Evolutionary conservation across 768 basidiomycete genomes (phyloP).

Genomic region (Pleurotus salmoneostramineus): DNA sequence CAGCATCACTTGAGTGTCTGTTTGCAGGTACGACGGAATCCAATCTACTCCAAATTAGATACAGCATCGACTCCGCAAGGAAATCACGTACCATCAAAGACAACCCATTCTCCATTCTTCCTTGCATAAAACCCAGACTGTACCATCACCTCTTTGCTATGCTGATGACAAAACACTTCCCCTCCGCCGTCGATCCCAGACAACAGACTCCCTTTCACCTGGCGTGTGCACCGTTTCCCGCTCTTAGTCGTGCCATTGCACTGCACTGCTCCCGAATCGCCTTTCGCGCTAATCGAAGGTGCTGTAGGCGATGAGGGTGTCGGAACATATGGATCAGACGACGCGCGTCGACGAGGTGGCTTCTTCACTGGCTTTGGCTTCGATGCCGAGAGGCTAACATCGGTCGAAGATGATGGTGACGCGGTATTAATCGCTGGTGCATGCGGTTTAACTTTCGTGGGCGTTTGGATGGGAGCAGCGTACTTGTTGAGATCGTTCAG

Average conservation of each 20-base stretch:
- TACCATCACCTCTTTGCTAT: slow-evolving; percentile 49
- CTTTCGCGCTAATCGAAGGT: slow-evolving; percentile 8
- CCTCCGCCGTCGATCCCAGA: slow-evolving; percentile 13
- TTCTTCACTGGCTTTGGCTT: slow-evolving; percentile 2
- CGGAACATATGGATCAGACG: slow-evolving; percentile 7
- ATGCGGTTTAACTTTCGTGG: not conserved
- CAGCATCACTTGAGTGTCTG: slow-evolving; percentile 56
- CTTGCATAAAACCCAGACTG: slow-evolving; percentile 57
- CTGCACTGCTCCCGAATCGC: slow-evolving; percentile 27
- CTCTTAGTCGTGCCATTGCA: slow-evolving; percentile 65
- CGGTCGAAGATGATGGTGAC: not conserved
- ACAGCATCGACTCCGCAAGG: not conserved
- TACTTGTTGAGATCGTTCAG: slow-evolving; percentile 1
- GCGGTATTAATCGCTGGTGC: not conserved
- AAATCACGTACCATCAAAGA: slow-evolving; percentile 47
- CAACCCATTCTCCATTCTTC: slow-evolving; percentile 43
- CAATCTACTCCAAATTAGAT: slow-evolving; percentile 42
- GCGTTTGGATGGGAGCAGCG: not conserved
- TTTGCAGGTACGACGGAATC: slow-evolving; percentile 63
- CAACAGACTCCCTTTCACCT: slow-evolving; percentile 38
- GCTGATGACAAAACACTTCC: slow-evolving; percentile 58
- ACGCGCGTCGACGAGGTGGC: not conserved
- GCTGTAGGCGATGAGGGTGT: slow-evolving; percentile 3
- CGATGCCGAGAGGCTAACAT: not conserved
- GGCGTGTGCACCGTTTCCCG: slow-evolving; percentile 58